Evolutionary conservation across 805 yeast species (phyloP), one percentile per base, ranked within the genome.

Genomic region (Lachancea kluyveri): DNA sequence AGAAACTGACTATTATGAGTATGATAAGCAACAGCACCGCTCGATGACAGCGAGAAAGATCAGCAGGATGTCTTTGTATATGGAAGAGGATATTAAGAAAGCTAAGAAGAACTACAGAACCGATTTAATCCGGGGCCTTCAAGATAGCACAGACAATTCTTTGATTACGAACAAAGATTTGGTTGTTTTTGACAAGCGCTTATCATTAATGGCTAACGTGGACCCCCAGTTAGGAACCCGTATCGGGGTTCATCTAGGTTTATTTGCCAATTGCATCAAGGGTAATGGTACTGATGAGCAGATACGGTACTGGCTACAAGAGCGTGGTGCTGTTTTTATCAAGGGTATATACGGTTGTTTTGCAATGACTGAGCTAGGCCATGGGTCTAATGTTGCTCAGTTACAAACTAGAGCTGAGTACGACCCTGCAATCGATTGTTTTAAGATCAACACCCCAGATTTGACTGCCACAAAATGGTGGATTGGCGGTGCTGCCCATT

Each of bases 401-500:
- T 67, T 85, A 40, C 95, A 88, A 59, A 88, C 96, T n/a, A 81
- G 87, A 10, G 95, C 96, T 10, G 79, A 81, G 13, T 88, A 70
- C 55, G 79, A 85, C 55, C 62, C 65, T 12, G 62, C 60, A 11
- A 70, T 68, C 17, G 84, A 85, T 47, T 76, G 77, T 41, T 83
- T 88, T 52, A 54, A 71, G 34, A 76, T 88, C 49, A 72, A 84
- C 54, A 88, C 96, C 8, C 96, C 96, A 1, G 83, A 87, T 52
- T 58, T 83, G 34, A 88, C 94, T 21, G 96, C 96, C 26, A 87
- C 96, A 16, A 88, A 88, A 58, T 88, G 96, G 96, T 88, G 96
- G 96, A 88, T 88, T 50, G 96, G 96, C 28, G 96, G 96, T 48
- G 96, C 96, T 24, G 96, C 96, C 8, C 94, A 85, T 59, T 79